These are phyloP conservation scores for Hygrophoropsis aurantiaca DNA, from an alignment of 768 basidiomycete species.

Conservation along the genomic window DNA sequence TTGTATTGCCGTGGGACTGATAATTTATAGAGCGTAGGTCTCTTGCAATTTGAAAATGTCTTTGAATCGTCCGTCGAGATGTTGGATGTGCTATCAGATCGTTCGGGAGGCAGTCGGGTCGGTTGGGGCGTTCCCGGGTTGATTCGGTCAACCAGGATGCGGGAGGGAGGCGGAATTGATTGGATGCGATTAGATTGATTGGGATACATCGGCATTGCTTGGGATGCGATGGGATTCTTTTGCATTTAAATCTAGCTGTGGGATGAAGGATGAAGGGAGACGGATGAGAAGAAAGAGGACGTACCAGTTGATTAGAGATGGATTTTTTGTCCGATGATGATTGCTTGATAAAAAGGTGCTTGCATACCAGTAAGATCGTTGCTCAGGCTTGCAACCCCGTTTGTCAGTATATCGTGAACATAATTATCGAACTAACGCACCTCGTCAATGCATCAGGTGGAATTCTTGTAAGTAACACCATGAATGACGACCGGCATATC, in stretches of 20 bases:
- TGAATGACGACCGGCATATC: conserved; percentile 23
- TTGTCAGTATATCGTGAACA: too few relatives aligned
- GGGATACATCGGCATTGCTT: too few relatives aligned
- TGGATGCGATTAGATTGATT: too few relatives aligned
- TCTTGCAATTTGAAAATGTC: conserved; percentile 97
- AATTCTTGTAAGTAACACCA: conserved; percentile 9
- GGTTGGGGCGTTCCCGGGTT: too few relatives aligned
- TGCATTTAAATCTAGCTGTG: conserved; percentile 59
- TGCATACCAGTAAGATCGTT: too few relatives aligned
- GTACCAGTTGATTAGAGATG: conserved; percentile 48
- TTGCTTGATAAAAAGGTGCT: conserved; percentile 48
- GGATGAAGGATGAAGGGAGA: conserved; percentile 14
- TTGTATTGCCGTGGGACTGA: conserved; percentile 51
- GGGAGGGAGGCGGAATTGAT: too few relatives aligned
- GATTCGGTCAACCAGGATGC: too few relatives aligned
- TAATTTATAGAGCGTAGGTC: conserved; percentile 69
- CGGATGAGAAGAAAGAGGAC: conserved; percentile 19
- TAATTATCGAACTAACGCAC: conserved; percentile 1
- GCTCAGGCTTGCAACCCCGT: too few relatives aligned
- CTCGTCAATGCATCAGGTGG: conserved; percentile 20
- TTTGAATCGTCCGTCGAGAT: conserved; percentile 95
- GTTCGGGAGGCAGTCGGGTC: too few relatives aligned
- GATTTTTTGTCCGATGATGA: conserved; percentile 40
- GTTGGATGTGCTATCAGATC: too few relatives aligned
- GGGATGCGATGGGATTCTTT: too few relatives aligned